These are phyloP conservation scores for Tricladium varicosporioides DNA, from an alignment of 2,329 filamentous ascomycete genomes.

Conservation along the genomic window DNA sequence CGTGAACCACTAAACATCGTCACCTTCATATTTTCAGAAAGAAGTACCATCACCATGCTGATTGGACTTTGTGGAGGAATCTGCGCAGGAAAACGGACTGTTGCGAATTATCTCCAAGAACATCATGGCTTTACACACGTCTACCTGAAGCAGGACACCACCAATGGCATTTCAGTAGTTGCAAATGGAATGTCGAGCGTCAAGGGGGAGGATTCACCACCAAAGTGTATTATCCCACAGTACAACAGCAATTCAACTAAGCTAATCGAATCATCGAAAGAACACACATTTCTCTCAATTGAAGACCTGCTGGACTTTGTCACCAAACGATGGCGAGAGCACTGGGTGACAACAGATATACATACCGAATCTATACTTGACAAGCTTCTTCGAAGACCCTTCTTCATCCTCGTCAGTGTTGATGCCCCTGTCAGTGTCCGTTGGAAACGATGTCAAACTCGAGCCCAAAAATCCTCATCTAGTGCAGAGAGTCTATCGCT, in stretches of 20 bases:
- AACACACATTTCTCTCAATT: slow-evolving; percentile 55
- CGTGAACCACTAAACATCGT: neutral
- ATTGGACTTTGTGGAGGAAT: slow-evolving; percentile 82
- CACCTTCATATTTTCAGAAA: neutral
- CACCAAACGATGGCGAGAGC: slow-evolving; percentile 77
- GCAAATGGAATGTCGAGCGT: slow-evolving; percentile 3
- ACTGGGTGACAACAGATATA: slow-evolving; percentile 85
- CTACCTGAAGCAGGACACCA: slow-evolving; percentile 45
- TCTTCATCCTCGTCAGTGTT: slow-evolving; percentile 89
- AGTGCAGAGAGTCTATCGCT: slow-evolving; percentile 37
- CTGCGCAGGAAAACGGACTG: slow-evolving; percentile 87
- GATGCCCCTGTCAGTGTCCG: slow-evolving; percentile 85
- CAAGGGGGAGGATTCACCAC: slow-evolving; percentile 2
- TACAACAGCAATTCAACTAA: slow-evolving; percentile 10
- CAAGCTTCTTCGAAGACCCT: slow-evolving; percentile 73
- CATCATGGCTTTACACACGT: slow-evolving; percentile 80
- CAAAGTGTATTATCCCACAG: slow-evolving; percentile 8
- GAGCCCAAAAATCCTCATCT: slow-evolving; percentile 34
- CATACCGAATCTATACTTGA: slow-evolving; percentile 72
- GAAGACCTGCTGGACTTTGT: slow-evolving; percentile 78
- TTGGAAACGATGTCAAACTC: slow-evolving; percentile 72
- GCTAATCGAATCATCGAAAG: neutral
- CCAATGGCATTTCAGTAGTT: slow-evolving; percentile 8
- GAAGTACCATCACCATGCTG: slow-evolving; percentile 51
- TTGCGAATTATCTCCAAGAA: slow-evolving; percentile 82